Base-by-base conservation (phyloP, 169 alveolate genomes). In the Plasmodium inui region DNA sequence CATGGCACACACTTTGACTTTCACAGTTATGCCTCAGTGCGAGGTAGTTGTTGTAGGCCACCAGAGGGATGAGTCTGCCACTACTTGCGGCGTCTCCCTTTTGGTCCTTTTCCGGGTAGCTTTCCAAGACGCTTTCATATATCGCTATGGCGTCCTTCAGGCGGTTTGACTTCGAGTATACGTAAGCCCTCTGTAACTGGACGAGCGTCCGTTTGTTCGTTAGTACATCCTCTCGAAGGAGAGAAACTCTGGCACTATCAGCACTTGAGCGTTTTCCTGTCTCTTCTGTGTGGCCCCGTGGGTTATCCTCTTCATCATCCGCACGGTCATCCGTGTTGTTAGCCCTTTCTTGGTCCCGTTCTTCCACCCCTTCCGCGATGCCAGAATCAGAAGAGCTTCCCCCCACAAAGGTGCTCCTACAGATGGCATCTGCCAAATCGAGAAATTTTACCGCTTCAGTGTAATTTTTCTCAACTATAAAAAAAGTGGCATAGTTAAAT, bases 11-110 rank as follows among this genome's bases (percentile, higher is more conserved):
- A 28, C 39, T 67, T 67, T 19, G 10, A 28, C 76, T 3, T 67
- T 67, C 76, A 76, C 61, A 76, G n/a, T 89, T 89, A 89, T 89
- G 53, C 53, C 72, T 89, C 19, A 89, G 34, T 5, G 94, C 94
- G 6, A 73, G 28, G 83, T 89, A 89, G 50, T 89, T 89, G 37
- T 89, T 89, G 73, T 89, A 89, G 17, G 91, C 82, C 72, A 78
- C 32, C 37, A 89, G 53, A 6, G 46, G 37, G 76, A 67, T 67
- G 39, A 67, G 14, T 0, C n/a, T 26, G 2, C 9, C 76, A 26
- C 0, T 1, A 67, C 14, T 4, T 67, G 2, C 32, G 28, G 73
- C 84, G 26, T 37, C 28, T 1, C 22, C 53, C 5, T 37, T 39
- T 26, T 78, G 81, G 14, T n/a, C 17, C 57, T 39, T 19, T 26